Base-by-base conservation (phyloP, 2,329 filamentous ascomycete species). In the Claviceps spartinae region DNA sequence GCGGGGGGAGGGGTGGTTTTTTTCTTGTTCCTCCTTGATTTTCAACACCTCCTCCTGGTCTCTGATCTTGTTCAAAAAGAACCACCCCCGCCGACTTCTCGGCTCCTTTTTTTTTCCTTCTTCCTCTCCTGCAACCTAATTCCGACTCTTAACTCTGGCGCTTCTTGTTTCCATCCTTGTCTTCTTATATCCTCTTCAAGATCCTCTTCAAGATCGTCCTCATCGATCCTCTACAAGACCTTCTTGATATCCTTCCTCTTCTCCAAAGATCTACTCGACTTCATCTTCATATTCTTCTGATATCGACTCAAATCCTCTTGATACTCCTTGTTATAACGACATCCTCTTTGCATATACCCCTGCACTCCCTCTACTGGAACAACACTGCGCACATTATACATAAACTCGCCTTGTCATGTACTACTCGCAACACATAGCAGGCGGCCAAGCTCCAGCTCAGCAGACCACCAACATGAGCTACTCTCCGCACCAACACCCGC, bases 371-470 rank as follows among this genome's bases (percentile, higher is more conserved):
- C 30, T 34, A 34, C 30, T 34, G 30, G 30, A 34, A 34, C 9
- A 34, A 11, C 4, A 11, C 30, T 34, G 30, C 30, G 30, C 30
- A 34, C 30, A 18, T 18, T 18, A 18, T 18, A 18, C 18, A 34
- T 34, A 34, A 34, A 34, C 30, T 34, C 16, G 43, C 24, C 43
- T 30, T 26, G 43, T 16, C n/a, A 86, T 94, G 83, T 93, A 95
- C 68, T 89, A 93, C 63, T 78, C 83, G 65, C 73, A 79, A 61
- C 86, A 93, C 69, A 83, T 94, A 74, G 86, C 86, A 61, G 79
- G 83, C 59, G 84, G 83, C 55, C 86, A 87, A 65, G 76, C 82
- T 54, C 86, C 85, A 61, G 76, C 82, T 54, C 83, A 86, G 9
- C 85, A 89, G 65, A 82, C 86, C 0, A 75, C 82, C 54, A 77